Evolutionary conservation across 768 basidiomycete species (phyloP).

Genomic region (Leucogyrophana mollusca): DNA sequence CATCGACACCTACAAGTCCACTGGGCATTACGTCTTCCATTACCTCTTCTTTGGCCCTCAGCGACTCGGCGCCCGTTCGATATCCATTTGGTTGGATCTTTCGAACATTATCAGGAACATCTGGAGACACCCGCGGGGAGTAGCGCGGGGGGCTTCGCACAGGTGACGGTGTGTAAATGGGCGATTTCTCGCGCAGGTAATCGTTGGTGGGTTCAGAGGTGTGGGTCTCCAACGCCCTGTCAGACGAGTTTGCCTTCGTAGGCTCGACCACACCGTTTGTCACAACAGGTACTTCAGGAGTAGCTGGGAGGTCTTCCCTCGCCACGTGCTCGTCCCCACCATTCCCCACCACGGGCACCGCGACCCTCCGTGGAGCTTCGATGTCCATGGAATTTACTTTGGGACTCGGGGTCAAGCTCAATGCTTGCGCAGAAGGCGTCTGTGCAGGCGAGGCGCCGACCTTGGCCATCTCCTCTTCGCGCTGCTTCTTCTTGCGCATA

Average conservation of each 20-base stretch:
- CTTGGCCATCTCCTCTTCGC: conserved; percentile 42
- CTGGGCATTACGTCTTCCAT: conserved; percentile 20
- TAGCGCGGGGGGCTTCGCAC: too few relatives aligned
- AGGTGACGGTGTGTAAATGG: too few relatives aligned
- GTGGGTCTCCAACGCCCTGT: too few relatives aligned
- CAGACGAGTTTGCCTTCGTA: too few relatives aligned
- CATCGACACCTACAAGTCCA: conserved; percentile 16
- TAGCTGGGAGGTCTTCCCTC: neutral
- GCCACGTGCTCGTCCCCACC: neutral
- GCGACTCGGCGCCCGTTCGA: conserved; percentile 5
- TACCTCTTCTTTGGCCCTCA: conserved; percentile 24
- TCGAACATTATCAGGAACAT: too few relatives aligned
- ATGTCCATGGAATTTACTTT: conserved; percentile 3
- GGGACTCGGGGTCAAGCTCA: conserved; percentile 19
- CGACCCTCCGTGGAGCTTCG: neutral
- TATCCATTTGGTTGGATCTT: conserved; percentile 3
- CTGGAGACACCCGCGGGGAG: too few relatives aligned
- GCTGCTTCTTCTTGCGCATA: conserved; percentile 50
- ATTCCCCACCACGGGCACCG: conserved; percentile 6
- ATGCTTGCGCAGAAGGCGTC: neutral
- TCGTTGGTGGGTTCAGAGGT: neutral
- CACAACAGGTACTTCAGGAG: neutral
- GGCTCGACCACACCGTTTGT: too few relatives aligned
- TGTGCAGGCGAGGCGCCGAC: conserved; percentile 18
- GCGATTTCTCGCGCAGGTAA: too few relatives aligned